These are phyloP conservation scores for Paecilomyces variotii DNA, from an alignment of 2,329 filamentous ascomycete species.

Conservation along the genomic window DNA sequence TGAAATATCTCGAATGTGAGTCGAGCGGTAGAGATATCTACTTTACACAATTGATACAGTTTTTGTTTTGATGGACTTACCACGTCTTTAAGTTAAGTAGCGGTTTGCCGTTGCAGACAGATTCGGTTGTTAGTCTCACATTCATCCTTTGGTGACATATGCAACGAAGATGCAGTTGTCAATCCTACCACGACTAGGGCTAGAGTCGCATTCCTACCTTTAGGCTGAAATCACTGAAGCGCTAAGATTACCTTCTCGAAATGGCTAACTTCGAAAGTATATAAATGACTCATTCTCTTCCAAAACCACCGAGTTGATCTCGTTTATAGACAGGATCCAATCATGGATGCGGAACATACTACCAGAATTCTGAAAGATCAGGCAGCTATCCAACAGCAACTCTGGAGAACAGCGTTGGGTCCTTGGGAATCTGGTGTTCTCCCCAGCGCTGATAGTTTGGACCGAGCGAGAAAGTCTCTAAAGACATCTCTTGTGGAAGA, in stretches of 20 bases:
- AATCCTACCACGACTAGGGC: background rate
- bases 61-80: background rate
- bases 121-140: background rate
- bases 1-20: background rate
- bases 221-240: background rate
- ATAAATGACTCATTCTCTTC: background rate
- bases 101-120: background rate
- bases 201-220: background rate
- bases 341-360: background rate
- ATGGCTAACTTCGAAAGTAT: background rate
- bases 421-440: conserved; percentile 23
- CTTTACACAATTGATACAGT: background rate
- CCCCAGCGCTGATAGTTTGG: conserved; percentile 20
- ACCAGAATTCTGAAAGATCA: conserved; percentile 7
- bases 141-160: background rate
- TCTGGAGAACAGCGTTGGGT: conserved; percentile 25
- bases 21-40: background rate
- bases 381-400: conserved; percentile 13
- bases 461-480: conserved; percentile 26
- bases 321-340: background rate
- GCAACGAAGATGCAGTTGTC: background rate
- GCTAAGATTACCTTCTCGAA: background rate
- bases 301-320: background rate
- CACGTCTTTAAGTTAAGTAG: background rate
- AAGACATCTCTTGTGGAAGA: conserved; percentile 17